A percentile compares a stretch with the other conserved stretches of the same genome.
These are phyloP conservation scores for Leccinum griseonigrum DNA, from an alignment of 1,284 basidiomycete genomes.

Conservation along the genomic window DNA sequence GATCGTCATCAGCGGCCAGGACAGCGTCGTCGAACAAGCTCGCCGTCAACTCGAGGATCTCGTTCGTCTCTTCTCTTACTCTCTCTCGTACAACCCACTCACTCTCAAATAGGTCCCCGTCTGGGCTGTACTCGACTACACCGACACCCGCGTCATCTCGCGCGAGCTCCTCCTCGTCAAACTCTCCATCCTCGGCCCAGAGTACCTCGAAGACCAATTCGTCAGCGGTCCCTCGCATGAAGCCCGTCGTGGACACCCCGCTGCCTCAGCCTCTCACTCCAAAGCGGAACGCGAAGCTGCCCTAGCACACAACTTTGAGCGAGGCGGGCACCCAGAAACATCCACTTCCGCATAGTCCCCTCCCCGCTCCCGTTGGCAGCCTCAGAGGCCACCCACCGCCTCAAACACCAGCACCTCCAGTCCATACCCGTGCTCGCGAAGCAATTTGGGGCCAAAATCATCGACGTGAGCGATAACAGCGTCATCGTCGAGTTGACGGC, in stretches of 20 bases:
- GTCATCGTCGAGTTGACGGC: conserved; percentile 95
- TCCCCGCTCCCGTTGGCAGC: conserved; percentile 57
- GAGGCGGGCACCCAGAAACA: conserved; percentile 42
- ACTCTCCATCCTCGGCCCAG: conserved; percentile 94
- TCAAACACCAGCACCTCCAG: conserved; percentile 88
- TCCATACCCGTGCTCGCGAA: conserved; percentile 82
- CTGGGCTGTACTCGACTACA: conserved; percentile 97
- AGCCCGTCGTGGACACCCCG: conserved; percentile 41
- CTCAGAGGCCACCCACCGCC: conserved; percentile 75
- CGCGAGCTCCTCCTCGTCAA: conserved; percentile 89
- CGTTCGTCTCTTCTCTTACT: conserved; percentile 45
- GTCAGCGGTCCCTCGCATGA: conserved; percentile 80
- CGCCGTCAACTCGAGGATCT: conserved; percentile 91
- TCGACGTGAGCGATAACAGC: conserved; percentile 92
- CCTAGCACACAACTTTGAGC: conserved; percentile 77
- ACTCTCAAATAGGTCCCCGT: conserved; percentile 79
- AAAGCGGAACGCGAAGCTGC: conserved; percentile 68
- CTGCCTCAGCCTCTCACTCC: conserved; percentile 12
- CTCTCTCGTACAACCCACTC: not conserved
- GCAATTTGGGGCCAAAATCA: conserved; percentile 92
- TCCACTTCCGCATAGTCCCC: conserved; percentile 8
- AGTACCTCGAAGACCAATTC: conserved; percentile 92
- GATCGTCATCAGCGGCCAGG: conserved; percentile 95
- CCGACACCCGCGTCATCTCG: conserved; percentile 84
- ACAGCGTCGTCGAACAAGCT: conserved; percentile 97